A percentile compares a stretch with the other conserved stretches of the same genome.
Evolutionary conservation across 768 basidiomycete genomes (phyloP).

Genomic region (Zangia roseola): DNA sequence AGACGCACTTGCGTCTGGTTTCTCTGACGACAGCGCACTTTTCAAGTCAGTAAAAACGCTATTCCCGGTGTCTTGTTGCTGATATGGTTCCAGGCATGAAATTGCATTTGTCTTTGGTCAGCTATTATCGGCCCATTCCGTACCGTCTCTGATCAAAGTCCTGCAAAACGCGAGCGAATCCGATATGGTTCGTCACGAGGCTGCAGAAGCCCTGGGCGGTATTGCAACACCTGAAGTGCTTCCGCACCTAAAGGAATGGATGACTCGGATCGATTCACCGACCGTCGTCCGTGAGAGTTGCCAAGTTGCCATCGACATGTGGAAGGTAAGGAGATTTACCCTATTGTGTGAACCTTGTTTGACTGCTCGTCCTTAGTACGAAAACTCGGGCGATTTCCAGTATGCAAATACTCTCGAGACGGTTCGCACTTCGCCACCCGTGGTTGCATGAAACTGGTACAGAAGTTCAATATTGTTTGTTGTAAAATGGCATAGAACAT

Average conservation of each 20-base stretch:
- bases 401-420: conserved; percentile 58
- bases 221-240: conserved; percentile 93
- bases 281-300: conserved; percentile 94
- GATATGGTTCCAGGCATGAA: conserved; percentile 69
- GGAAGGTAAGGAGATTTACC: conserved; percentile 62
- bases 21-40: conserved; percentile 82
- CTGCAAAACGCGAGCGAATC: conserved; percentile 72
- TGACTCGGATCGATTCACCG: conserved; percentile 73
- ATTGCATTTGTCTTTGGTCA: conserved; percentile 99
- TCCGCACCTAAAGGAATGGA: conserved; percentile 83
- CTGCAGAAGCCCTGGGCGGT: conserved; percentile 97
- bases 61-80: neutral
- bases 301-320: conserved; percentile 96
- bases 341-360: neutral
- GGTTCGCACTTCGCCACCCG: conserved; percentile 6
- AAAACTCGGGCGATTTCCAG: conserved; percentile 79
- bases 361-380: conserved; percentile 48
- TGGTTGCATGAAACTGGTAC: conserved; percentile 11
- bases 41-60: conserved; percentile 77
- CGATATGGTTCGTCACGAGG: conserved; percentile 98
- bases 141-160: conserved; percentile 79
- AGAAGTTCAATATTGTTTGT: neutral
- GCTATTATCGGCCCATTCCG: conserved; percentile 82
- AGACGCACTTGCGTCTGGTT: conserved; percentile 88
- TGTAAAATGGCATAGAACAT: neutral